Conservation (phyloP, 225 moss, liverwort and hornwort genomes). For the Anthoceros angustus region DNA sequence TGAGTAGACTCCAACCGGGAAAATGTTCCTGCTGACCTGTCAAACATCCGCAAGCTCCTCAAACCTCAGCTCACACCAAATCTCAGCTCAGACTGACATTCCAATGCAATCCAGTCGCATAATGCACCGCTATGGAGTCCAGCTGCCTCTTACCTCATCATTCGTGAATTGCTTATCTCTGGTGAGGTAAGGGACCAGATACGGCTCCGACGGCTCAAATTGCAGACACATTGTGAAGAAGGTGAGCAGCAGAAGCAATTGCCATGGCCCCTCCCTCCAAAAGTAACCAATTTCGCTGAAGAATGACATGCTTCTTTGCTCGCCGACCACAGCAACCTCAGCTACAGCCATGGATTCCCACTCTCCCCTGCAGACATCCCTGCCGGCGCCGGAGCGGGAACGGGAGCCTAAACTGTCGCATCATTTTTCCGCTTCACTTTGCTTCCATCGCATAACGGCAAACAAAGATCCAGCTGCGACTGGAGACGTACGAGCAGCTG, state of each 20-base stretch:
- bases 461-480: no score
- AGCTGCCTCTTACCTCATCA: conserved; percentile 12
- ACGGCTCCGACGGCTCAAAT: conserved; percentile 28
- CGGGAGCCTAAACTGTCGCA: no score
- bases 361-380: no score
- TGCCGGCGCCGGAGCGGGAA: no score
- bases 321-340: background rate
- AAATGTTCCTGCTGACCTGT: conserved; percentile 24
- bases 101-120: background rate
- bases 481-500: no score
- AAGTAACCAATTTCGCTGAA: background rate
- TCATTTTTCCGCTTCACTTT: no score
- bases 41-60: background rate
- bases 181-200: conserved; percentile 28
- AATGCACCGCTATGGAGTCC: no score
- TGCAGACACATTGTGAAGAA: conserved; percentile 8
- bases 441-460: no score
- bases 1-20: conserved; percentile 25
- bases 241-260: conserved; percentile 12
- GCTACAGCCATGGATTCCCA: background rate
- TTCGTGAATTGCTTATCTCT: conserved; percentile 18
- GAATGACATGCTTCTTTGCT: background rate
- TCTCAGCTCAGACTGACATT: background rate
- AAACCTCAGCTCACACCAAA: background rate
- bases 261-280: conserved; percentile 2